phyloP scores from a whole-genome alignment of 129 eudicot genomes.

The Saposhnikovia divaricata region DNA sequence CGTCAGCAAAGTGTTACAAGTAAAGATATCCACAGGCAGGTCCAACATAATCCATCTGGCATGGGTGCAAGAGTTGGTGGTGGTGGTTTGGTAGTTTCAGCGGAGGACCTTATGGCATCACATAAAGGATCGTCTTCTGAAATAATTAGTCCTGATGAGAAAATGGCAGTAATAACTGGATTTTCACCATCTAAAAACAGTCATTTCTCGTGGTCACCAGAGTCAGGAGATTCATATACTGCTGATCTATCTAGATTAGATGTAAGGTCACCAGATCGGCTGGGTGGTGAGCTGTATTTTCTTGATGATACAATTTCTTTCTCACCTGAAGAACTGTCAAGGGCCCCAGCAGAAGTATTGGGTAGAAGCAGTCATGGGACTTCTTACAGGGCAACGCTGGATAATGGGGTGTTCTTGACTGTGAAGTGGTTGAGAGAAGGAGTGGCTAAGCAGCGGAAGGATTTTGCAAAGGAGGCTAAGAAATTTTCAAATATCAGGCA shows the following conservation, averaged over 20 bases:
- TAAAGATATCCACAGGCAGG: conserved; percentile 40
- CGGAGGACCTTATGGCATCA: conserved; percentile 54
- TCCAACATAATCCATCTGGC: conserved; percentile 34
- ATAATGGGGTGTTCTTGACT: conserved; percentile 78
- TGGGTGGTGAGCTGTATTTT: conserved; percentile 91
- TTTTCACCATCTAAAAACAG: conserved; percentile 81
- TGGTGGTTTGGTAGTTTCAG: conserved; percentile 47
- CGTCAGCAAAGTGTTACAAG: conserved; percentile 31
- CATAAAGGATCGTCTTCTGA: conserved; percentile 78
- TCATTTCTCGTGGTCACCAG: conserved; percentile 92
- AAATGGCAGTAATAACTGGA: conserved; percentile 50
- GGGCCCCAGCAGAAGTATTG: conserved; percentile 96
- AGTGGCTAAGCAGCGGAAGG: conserved; percentile 93
- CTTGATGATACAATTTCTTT: conserved; percentile 83
- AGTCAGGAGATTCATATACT: conserved; percentile 78
- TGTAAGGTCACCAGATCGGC: conserved; percentile 76
- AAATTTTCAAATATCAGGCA: conserved; percentile 90
- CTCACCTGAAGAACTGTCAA: conserved; percentile 80
- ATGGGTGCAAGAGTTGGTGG: conserved; percentile 28
- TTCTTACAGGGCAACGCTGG: conserved; percentile 85
- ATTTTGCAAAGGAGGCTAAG: conserved; percentile 94
- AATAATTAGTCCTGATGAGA: conserved; percentile 63
- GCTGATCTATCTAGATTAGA: conserved; percentile 75
- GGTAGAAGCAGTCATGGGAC: conserved; percentile 99
- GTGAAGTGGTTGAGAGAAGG: conserved; percentile 99